Percentiles rank a stretch among this genome's conserved stretches.
phyloP scores from a whole-genome alignment of 176 grass and related monocot genomes.

The Lolium rigidum region DNA sequence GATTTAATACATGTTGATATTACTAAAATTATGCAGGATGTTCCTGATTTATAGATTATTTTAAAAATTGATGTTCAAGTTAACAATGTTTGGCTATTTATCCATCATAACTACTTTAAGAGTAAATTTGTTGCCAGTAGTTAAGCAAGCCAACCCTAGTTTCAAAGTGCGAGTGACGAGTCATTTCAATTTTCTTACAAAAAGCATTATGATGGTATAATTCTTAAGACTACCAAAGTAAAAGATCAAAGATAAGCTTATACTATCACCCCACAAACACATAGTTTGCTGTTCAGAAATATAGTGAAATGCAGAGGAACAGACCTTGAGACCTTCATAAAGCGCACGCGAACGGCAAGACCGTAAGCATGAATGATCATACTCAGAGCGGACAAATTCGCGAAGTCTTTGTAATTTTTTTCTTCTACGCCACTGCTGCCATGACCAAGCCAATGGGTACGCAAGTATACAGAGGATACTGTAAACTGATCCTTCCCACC shows the following conservation, averaged over 20 bases:
- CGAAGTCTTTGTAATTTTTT: slow-evolving; percentile 94
- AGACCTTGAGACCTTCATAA: slow-evolving; percentile 99
- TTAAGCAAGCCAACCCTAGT: background rate
- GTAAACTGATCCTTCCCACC: slow-evolving; percentile 98
- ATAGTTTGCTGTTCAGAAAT: slow-evolving; percentile 10
- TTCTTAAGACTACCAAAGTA: slow-evolving; percentile 19
- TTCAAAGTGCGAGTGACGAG: too few species aligned
- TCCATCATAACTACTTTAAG: background rate
- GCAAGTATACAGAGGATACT: slow-evolving; percentile 84
- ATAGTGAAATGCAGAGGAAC: slow-evolving; percentile 34
- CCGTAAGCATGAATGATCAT: slow-evolving; percentile 95
- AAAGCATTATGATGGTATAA: background rate
- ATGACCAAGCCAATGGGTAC: slow-evolving; percentile 96
- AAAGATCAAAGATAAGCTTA: slow-evolving; percentile 5
- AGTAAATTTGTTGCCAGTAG: background rate
- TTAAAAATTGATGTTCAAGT: slow-evolving; percentile 8
- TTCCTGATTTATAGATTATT: slow-evolving; percentile 23
- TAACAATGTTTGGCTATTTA: slow-evolving; percentile 12
- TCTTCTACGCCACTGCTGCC: slow-evolving; percentile 97
- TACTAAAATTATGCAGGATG: slow-evolving; percentile 26
- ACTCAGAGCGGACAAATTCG: slow-evolving; percentile 99
- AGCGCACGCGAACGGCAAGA: slow-evolving; percentile 99
- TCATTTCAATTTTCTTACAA: background rate
- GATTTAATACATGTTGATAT: background rate
- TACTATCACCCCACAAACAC: slow-evolving; percentile 20